Evolutionary conservation across 169 alveolate species (phyloP), one percentile per base, ranked within the genome.

Genomic region (Eimeria praecox): DNA sequence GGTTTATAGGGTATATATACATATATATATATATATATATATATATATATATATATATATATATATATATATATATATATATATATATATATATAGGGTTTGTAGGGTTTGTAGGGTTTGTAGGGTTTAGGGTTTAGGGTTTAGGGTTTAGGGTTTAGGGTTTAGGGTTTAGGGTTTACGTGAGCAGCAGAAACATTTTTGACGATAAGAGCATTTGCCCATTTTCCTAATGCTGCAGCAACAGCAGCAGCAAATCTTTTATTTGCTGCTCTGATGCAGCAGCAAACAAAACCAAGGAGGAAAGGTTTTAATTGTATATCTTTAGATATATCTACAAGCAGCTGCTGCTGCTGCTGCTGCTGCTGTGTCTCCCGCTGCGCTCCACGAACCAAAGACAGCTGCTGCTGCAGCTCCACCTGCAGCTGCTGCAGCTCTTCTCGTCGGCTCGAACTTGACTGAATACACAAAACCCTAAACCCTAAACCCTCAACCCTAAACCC

Each of bases 161-260:
- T 35, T 69, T 33, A 33, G 88, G 64, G 46, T 30, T 35, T 77
- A 33, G 78, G 73, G 69, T 82, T 10, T 69, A 89, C 88, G 73
- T 27, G 14, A 0, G 88, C 95, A 75, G 42, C 40, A 8, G 86
- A 46, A 6, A 40, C 42, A n/a, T 46, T 18, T 33, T 89, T 75
- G 27, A 89, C 94, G n/a, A 88, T 18, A 38, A 88, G 46, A 27
- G 83, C 77, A 64, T 6, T 66, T 3, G 49, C 49, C 86, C 78
- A 38, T 2, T 46, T 22, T 24, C 94, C 94, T 9, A 88, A 3
- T 5, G 94, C 94, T 2, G 94, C 94, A 40, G 94, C 94, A 69
- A 30, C 77, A 22, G 88, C 95, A 33, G 77, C 77, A 27, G 77
- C 40, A 42, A 89, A 75, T 18, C 94, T 59, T 54, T 66, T 88